These are phyloP conservation scores for Coniferiporia sulphurascens DNA, from an alignment of 1,284 basidiomycete genomes.

Conservation along the genomic window DNA sequence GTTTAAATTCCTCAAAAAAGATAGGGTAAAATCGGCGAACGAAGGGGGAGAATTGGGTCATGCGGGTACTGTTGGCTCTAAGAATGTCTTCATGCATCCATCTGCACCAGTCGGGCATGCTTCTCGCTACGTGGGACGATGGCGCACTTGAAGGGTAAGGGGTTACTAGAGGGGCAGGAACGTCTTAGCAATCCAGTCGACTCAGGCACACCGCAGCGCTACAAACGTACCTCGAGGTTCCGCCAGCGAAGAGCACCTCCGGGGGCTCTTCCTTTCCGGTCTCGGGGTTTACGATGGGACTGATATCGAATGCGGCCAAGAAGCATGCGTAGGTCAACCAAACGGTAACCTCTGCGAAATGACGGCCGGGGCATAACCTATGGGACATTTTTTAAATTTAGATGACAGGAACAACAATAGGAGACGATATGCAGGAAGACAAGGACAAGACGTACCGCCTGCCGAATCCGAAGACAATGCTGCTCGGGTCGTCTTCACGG, in stretches of 20 bases:
- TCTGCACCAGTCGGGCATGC: slow-evolving; percentile 1
- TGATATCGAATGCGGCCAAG: slow-evolving; percentile 21
- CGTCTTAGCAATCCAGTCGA: not conserved
- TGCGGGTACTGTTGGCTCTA: not conserved
- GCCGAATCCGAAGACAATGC: slow-evolving; percentile 12
- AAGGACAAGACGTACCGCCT: slow-evolving; percentile 4
- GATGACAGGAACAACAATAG: not conserved
- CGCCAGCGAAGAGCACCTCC: not conserved
- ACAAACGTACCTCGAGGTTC: slow-evolving; percentile 5
- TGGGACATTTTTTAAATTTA: not conserved
- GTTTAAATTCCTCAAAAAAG: no score
- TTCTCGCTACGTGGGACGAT: slow-evolving; percentile 18
- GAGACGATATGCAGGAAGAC: no score
- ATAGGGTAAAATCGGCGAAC: not conserved
- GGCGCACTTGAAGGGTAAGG: slow-evolving; percentile 17
- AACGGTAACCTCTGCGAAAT: slow-evolving; percentile 19
- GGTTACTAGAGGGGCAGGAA: slow-evolving; percentile 11
- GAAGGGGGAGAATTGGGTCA: not conserved
- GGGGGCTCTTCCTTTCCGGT: slow-evolving; percentile 10
- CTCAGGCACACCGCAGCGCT: not conserved
- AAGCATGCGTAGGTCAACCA: slow-evolving; percentile 22
- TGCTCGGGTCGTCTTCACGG: slow-evolving; percentile 9
- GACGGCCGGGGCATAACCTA: slow-evolving; percentile 22
- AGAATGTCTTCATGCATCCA: not conserved
- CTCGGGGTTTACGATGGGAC: slow-evolving; percentile 4